These are phyloP conservation scores for Chimonanthus salicifolius DNA, from an alignment of 164 flowering plant species.

Conservation along the genomic window DNA sequence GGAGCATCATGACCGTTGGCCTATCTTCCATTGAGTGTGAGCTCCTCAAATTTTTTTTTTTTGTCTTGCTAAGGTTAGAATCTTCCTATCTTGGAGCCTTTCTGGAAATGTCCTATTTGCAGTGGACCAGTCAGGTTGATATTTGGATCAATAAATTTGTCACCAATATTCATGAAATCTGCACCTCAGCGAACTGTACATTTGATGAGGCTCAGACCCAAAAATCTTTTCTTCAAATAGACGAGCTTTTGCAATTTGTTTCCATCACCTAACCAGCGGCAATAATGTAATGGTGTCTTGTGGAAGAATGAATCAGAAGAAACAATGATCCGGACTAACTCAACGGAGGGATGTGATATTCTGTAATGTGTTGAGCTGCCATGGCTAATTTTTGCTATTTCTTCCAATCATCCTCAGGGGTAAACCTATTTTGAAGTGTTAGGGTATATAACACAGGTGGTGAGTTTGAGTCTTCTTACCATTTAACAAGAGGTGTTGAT, in stretches of 20 bases:
- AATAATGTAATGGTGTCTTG: neutral
- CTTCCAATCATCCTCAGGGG: neutral
- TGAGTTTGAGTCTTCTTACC: no score
- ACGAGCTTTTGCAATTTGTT: neutral
- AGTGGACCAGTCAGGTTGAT: neutral
- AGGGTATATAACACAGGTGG: neutral
- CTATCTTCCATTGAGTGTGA: neutral
- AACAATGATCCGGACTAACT: neutral
- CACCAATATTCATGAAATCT: neutral
- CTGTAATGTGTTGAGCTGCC: no score
- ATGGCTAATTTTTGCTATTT: neutral
- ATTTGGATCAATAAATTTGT: neutral
- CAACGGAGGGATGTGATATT: no score
- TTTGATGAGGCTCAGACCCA: neutral
- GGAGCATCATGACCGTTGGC: neutral
- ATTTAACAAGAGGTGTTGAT: no score
- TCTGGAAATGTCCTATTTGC: no score
- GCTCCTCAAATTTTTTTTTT: neutral
- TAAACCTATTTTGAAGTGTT: neutral
- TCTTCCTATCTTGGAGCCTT: neutral
- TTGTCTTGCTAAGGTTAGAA: neutral
- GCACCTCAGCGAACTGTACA: neutral
- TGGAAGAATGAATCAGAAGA: neutral
- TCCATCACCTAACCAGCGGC: neutral
- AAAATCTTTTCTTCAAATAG: neutral